Evolutionary conservation across 2,329 filamentous ascomycete genomes (phyloP).

Genomic region (Huntiella decipiens): DNA sequence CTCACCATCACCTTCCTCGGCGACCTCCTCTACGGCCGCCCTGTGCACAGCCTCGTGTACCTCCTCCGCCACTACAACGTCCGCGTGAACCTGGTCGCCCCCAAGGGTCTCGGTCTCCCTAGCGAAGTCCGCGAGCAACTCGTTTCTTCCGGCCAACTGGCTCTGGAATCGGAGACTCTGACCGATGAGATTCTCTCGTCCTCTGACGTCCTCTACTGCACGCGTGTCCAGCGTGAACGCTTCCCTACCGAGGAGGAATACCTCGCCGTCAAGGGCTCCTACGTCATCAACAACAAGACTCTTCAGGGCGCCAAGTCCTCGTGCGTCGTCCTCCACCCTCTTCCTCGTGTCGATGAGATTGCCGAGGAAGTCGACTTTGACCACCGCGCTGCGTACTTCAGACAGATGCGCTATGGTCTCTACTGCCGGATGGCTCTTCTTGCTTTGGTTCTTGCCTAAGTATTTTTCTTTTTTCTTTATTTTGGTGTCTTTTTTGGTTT

Average conservation of each 20-base stretch:
- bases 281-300: constrained; percentile 77
- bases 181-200: constrained; percentile 72
- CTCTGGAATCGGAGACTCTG: constrained; percentile 55
- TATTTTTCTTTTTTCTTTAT: constrained; percentile 5
- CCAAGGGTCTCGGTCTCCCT: constrained; percentile 60
- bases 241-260: constrained; percentile 70
- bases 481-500: constrained; percentile 4
- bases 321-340: constrained; percentile 89
- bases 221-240: constrained; percentile 86
- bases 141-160: constrained; percentile 53
- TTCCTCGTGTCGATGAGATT: constrained; percentile 86
- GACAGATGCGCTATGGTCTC: constrained; percentile 95
- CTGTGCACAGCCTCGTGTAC: constrained; percentile 88
- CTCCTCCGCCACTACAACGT: constrained; percentile 92
- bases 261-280: constrained; percentile 71
- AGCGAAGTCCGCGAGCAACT: constrained; percentile 54
- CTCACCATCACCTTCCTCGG: constrained; percentile 92
- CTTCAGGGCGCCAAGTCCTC: constrained; percentile 79
- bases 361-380: constrained; percentile 95
- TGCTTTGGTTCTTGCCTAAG: constrained; percentile 58
- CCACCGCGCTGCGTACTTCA: constrained; percentile 89
- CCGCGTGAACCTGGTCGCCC: constrained; percentile 76
- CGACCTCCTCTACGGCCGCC: constrained; percentile 80
- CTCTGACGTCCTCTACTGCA: constrained; percentile 92
- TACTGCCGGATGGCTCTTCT: constrained; percentile 97